Evolutionary conservation across 768 basidiomycete species (phyloP).

Genomic region (Suillus variegatus): DNA sequence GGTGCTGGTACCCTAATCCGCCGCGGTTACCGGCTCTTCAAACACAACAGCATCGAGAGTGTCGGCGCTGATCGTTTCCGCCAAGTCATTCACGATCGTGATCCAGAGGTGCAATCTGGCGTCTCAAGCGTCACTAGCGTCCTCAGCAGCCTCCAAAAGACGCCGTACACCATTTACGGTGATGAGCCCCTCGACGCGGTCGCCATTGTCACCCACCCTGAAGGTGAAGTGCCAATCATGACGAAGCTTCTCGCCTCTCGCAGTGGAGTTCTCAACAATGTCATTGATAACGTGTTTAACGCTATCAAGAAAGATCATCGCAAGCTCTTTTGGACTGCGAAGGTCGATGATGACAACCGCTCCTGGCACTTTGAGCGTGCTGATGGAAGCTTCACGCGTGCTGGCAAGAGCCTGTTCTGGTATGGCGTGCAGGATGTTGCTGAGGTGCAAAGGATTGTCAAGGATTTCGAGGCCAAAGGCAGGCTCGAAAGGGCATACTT

Average conservation of each 20-base stretch:
- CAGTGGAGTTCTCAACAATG: slow-evolving; percentile 88
- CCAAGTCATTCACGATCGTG: slow-evolving; percentile 92
- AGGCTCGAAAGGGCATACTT: slow-evolving; percentile 89
- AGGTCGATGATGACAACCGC: slow-evolving; percentile 94
- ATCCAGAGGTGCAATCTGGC: slow-evolving; percentile 86
- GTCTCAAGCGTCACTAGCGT: slow-evolving; percentile 85
- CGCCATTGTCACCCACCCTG: slow-evolving; percentile 91
- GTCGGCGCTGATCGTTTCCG: slow-evolving; percentile 95
- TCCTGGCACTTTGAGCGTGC: slow-evolving; percentile 99
- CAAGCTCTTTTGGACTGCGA: slow-evolving; percentile 96
- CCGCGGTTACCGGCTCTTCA: slow-evolving; percentile 97
- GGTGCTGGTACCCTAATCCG: slow-evolving; percentile 98
- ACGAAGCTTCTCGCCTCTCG: slow-evolving; percentile 90
- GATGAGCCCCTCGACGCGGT: slow-evolving; percentile 97
- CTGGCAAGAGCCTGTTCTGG: slow-evolving; percentile 95
- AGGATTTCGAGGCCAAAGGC: slow-evolving; percentile 70
- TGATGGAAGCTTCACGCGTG: slow-evolving; percentile 95
- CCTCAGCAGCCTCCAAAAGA: slow-evolving; percentile 67
- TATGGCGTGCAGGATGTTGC: slow-evolving; percentile 90
- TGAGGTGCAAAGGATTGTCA: slow-evolving; percentile 88
- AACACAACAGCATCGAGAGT: slow-evolving; percentile 75
- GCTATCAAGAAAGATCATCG: slow-evolving; percentile 95
- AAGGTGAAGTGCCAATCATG: slow-evolving; percentile 86
- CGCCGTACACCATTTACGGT: slow-evolving; percentile 94
- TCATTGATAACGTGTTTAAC: slow-evolving; percentile 96